Evolutionary conservation across 352 stramenopile genomes (phyloP), one percentile per base, ranked within the genome.

Genomic region (Phytopythium aichiense): DNA sequence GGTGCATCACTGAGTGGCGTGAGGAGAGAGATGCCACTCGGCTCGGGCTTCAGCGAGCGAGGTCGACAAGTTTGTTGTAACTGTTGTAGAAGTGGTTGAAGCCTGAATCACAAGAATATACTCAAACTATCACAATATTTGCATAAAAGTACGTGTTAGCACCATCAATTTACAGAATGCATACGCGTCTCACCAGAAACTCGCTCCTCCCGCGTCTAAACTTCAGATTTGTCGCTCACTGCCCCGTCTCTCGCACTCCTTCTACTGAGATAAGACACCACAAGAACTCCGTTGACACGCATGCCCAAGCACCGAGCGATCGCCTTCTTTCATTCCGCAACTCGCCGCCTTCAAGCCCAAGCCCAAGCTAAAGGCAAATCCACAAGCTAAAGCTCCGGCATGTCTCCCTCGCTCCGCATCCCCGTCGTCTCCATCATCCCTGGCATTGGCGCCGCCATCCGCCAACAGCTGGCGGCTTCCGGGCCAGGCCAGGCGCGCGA

Each of bases 371-470:
- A 38, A 38, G 33, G 2, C 33, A 8, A 38, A 2, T 38, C 33
- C 33, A 8, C 33, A 2, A 12, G 7, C 33, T 38, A 38, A 38
- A 38, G 7, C 33, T 38, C 11, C 33, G 1, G 20, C 31, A 57
- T 57, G 51, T 57, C 51, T 7, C n/a, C 51, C 20, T 5, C 51
- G 0, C 51, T 57, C 18, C 51, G 51, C 51, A 57, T 76, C 4
- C 69, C 69, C 23, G 69, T 76, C 40, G 64, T 73, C 53, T 72
- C 69, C 9, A 71, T 73, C 63, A 72, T 76, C 51, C 42, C 57
- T 7, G 66, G 63, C 28, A 71, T 76, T 55, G 69, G 66, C 0
- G 66, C 64, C 35, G 69, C 69, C 31, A 63, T 76, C 1, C 69
- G 69, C 48, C 68, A 73, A 60, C 59, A 46, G 23, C 72, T 76